Base-by-base conservation (phyloP, 2,329 filamentous ascomycete genomes). In the Teratosphaeria zuluensis region DNA sequence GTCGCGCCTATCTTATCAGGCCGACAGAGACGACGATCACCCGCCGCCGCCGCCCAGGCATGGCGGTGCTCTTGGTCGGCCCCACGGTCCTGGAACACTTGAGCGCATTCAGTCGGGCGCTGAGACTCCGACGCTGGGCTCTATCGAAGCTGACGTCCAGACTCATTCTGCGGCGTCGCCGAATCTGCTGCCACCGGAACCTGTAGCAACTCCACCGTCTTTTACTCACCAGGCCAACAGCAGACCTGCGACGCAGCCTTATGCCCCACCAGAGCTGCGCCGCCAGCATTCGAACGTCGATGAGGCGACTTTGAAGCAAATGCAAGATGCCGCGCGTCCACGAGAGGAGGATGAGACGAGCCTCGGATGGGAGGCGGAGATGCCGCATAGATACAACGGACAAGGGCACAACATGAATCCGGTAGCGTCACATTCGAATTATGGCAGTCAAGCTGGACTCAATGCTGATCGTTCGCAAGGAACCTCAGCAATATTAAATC, bases 241-340 rank as follows among this genome's bases (percentile, higher is more conserved):
- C 56, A 81, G 84, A 54, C 91, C 91, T 4, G 78, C 80, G 1
- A 84, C 82, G 60, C 84, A 84, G 62, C 89, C 89, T 0, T 84
- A 88, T 65, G 84, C 89, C 59, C 86, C 90, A 32, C 83, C 88
- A 14, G 89, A 94, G 69, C 79, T 92, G 66, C 86, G 89, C 62
- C 85, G 85, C 63, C 90, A 89, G 56, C 94, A 90, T 65, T 91
- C 87, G 65, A 86, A 90, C 24, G 85, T 97, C 71, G 96, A 94
- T 30, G 83, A 81, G 65, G 85, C 85, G 1, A 97, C 92, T 0
- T 78, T 96, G 53, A 81, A 86, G 52, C 90, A 96, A 70, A 80
- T 97, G 70, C 84, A 84, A 33, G 87, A 86, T 64, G 88, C 87
- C 53, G 84, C 64, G 53, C 68, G 66, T 48, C 42, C 42, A 48